Percentiles rank a stretch among this genome's conserved stretches.
Conservation (phyloP, 2,329 filamentous ascomycete species). For the Scytalidium lignicola region DNA sequence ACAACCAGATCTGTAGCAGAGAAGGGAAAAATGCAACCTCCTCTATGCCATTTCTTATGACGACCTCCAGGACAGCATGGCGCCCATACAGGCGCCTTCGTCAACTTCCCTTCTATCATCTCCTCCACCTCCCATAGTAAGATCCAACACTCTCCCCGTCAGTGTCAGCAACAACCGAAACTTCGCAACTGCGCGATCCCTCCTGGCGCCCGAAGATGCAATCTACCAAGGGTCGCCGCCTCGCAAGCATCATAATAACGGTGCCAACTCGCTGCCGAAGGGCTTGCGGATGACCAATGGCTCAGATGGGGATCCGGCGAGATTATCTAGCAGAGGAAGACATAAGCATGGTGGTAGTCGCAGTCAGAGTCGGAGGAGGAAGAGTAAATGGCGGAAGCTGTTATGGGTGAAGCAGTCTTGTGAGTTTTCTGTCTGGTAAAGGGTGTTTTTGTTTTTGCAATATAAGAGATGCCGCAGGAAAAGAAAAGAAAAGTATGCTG, state of each 20-base stretch:
- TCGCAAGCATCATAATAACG: slow-evolving; percentile 39
- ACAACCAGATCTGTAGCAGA: background rate
- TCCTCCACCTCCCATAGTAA: slow-evolving; percentile 18
- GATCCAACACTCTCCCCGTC: slow-evolving; percentile 18
- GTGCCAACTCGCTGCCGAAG: too few species aligned
- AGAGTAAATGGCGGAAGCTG: slow-evolving; percentile 85
- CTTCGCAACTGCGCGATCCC: slow-evolving; percentile 48
- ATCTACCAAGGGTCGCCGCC: slow-evolving; percentile 59
- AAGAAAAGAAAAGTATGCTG: too few species aligned
- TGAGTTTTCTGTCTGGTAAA: slow-evolving; percentile 41
- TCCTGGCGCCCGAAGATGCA: slow-evolving; percentile 80
- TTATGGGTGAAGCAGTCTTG: slow-evolving; percentile 97
- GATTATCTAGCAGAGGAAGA: slow-evolving; percentile 16
- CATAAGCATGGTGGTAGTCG: slow-evolving; percentile 32
- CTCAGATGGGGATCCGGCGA: slow-evolving; percentile 9
- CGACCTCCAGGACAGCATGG: slow-evolving; percentile 19
- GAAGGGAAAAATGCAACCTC: background rate
- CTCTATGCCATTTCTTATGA: slow-evolving; percentile 8
- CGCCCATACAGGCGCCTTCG: slow-evolving; percentile 23
- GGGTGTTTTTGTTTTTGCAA: too few species aligned
- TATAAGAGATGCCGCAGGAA: too few species aligned
- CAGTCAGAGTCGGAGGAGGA: slow-evolving; percentile 54
- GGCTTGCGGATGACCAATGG: slow-evolving; percentile 29
- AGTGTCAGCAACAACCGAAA: slow-evolving; percentile 4
- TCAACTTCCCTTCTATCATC: slow-evolving; percentile 11